Evolutionary conservation across 2,329 filamentous ascomycete genomes (phyloP).

Genomic region (Nothomitra cinnamomea): DNA sequence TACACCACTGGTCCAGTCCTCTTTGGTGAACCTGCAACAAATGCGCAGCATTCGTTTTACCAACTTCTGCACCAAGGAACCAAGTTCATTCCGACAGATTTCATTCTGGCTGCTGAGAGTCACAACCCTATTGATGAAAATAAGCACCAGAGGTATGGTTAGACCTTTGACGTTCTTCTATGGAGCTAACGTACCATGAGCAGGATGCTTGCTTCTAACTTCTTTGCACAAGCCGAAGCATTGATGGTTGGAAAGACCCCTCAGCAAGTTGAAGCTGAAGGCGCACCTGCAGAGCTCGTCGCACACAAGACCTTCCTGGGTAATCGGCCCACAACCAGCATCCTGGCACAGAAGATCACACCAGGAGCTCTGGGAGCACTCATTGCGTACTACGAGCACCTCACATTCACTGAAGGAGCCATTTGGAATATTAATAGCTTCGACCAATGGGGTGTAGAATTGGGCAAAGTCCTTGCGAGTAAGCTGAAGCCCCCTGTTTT

Average conservation of each 20-base stretch:
- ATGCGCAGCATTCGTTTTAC: constrained; percentile 99
- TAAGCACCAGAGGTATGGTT: constrained; percentile 63
- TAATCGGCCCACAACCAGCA: constrained; percentile 91
- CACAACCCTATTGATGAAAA: constrained; percentile 91
- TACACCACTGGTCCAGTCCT: constrained; percentile 94
- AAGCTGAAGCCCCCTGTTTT: constrained; percentile 26
- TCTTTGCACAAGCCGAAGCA: constrained; percentile 75
- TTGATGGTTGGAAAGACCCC: constrained; percentile 83
- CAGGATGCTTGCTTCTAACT: constrained; percentile 77
- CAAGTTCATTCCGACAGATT: constrained; percentile 95
- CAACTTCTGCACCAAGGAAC: constrained; percentile 98
- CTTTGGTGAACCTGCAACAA: constrained; percentile 96
- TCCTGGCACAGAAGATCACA: constrained; percentile 85
- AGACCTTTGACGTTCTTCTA: background rate
- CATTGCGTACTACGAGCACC: constrained; percentile 97
- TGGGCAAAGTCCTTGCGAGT: constrained; percentile 92
- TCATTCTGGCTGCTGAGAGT: constrained; percentile 88
- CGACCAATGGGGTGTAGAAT: constrained; percentile 98
- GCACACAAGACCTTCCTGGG: constrained; percentile 99
- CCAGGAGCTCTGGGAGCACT: constrained; percentile 83
- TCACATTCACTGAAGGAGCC: constrained; percentile 93
- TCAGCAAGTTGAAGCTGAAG: constrained; percentile 62
- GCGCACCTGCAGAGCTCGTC: constrained; percentile 55
- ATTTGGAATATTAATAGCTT: constrained; percentile 99
- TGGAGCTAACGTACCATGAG: constrained; percentile 8